Evolutionary conservation across 2,329 filamentous ascomycete species (phyloP), one percentile per base, ranked within the genome.

Genomic region (Scytalidium lignicola): DNA sequence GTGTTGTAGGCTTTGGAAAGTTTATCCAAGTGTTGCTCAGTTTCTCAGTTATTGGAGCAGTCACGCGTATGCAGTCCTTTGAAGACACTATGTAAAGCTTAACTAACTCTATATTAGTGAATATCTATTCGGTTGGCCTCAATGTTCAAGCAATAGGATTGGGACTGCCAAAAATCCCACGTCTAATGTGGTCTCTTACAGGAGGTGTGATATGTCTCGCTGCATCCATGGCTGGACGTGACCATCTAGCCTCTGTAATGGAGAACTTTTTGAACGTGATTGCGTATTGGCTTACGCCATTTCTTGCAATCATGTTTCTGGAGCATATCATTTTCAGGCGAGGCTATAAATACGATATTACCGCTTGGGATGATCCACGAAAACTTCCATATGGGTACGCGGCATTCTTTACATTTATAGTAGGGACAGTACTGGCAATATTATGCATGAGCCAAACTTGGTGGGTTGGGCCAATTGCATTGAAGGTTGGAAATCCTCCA

Each of bases 11-110:
- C 28, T 88, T 88, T 61, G 85, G 85, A 55, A 76, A 83, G 59
- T 86, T 88, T 71, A 87, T 84, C 62, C 66, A 85, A 32, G 73
- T 83, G 46, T 71, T 86, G 41, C 73, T 86, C 6, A 78, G 80
- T 2, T 72, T 86, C 15, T 78, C 75, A 49, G 83, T 83, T 60
- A 72, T 85, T 53, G 83, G 80, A 48, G 85, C 83, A 68, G 23
- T 26, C 5, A 26, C 23, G 10, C 23, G 23, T 26, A 26, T 6
- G 23, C 10, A 26, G n/a, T n/a, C 10, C 23, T 26, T 26, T 10
- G 6, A 26, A 5, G 10, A 26, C 6, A 6, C 23, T 10, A 10
- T 10, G 10, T 26, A 6, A 10, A 26, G 23, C 6, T 26, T 26
- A 26, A 6, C 10, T 5, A 26, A 5, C 5, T 26, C 10, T 6